phyloP scores from a whole-genome alignment of 208 protist species.

The Crithidia brevicula region DNA sequence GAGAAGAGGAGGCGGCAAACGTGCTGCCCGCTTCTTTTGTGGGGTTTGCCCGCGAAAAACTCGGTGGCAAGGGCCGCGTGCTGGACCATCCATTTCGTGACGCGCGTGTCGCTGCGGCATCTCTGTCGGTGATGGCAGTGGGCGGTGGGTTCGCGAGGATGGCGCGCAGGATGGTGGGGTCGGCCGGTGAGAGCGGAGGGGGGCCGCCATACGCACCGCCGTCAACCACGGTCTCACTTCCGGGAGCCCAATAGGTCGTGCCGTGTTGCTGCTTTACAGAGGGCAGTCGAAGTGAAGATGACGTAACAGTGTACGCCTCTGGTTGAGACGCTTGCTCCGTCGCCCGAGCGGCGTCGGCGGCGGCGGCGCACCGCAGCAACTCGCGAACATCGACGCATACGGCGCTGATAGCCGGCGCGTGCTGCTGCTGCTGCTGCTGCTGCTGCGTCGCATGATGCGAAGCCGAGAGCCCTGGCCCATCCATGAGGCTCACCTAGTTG shows the following conservation, averaged over 20 bases:
- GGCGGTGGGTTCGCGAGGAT: constrained; percentile 29
- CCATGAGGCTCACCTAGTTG: too few relatives aligned
- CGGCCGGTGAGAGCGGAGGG: constrained; percentile 43
- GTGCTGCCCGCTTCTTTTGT: too few relatives aligned
- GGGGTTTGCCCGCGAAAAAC: too few relatives aligned
- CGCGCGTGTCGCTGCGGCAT: neutral
- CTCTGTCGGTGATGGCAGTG: neutral
- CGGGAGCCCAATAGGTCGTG: constrained; percentile 23
- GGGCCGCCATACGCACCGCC: constrained; percentile 24
- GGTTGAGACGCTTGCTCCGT: neutral
- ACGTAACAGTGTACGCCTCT: neutral
- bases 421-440: neutral
- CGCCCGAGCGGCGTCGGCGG: neutral
- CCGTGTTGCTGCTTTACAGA: constrained; percentile 18
- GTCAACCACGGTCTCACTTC: neutral
- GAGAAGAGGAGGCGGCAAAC: too few relatives aligned
- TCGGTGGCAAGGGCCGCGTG: too few relatives aligned
- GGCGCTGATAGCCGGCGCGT: constrained; percentile 34
- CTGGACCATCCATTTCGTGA: neutral
- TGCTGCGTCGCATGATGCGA: too few relatives aligned
- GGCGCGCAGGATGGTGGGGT: constrained; percentile 37
- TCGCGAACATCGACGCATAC: constrained; percentile 62
- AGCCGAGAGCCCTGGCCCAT: too few relatives aligned
- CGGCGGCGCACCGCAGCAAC: constrained; percentile 37
- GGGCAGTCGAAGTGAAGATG: neutral